Base-by-base conservation (phyloP, 495 filamentous ascomycete genomes). In the Aspergillus baeticus region DNA sequence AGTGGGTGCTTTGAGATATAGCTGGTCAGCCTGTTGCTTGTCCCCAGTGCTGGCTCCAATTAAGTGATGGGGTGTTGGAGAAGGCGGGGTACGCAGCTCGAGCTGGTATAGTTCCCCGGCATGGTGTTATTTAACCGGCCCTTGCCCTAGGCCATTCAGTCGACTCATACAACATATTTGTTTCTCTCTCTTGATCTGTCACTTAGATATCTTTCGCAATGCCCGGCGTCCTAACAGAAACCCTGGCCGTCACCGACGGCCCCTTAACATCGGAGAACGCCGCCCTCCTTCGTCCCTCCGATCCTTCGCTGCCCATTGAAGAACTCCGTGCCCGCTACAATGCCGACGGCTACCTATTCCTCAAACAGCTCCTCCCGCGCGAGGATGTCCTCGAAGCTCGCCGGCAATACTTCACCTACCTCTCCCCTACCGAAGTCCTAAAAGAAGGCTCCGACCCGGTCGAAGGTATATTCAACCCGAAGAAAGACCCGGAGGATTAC, bases 281-380 rank as follows among this genome's bases (percentile, higher is more conserved):
- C 18, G 68, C 71, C 6, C 57, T 67, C 14, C 73, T 85, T 6
- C 66, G 67, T 22, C 73, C 72, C 29, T 76, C 73, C n/a, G 64
- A 70, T 23, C 68, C 71, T 34, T 57, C 45, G 15, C 63, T 72
- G 5, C 68, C 73, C 8, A 31, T 77, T n/a, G 64, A 73, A 38
- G 74, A 79, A 26, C 67, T 87, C 1, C 77, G 78, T 26, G 60
- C 68, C 33, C 75, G 84, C 15, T 83, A 77, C 48, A 49, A 81
- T n/a, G 55, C 72, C 42, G 82, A 86, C 57, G 82, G 83, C 15
- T 86, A 86, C 61, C 71, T 87, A 38, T 84, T 84, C 58, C 53
- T 87, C 6, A 87, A 86, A 59, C 72, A 75, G 31, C 60, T 86
- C 2, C 64, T 87, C 15, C 83, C 84, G 0, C 81, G 82, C 2